Percentiles rank a stretch among this genome's conserved stretches.
phyloP scores from a whole-genome alignment of 1,284 basidiomycete genomes.

The Pseudozyma flocculosa region DNA sequence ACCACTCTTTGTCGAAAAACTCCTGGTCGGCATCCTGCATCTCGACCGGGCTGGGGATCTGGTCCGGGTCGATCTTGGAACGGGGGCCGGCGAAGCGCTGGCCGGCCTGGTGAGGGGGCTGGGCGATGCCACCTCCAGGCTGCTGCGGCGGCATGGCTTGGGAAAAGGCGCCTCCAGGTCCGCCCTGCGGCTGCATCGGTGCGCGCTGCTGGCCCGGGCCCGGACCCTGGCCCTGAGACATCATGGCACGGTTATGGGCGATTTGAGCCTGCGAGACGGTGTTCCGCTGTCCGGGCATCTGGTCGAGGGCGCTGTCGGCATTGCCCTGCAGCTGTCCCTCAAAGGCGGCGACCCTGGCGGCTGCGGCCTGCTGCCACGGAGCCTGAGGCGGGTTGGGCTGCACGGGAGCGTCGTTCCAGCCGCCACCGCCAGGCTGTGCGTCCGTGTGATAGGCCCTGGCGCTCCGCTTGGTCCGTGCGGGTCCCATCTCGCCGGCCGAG shows the following conservation, averaged over 20 bases:
- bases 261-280: constrained; percentile 46
- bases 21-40: constrained; percentile 79
- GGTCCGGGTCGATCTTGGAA: constrained; percentile 81
- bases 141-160: constrained; percentile 5
- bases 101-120: constrained; percentile 60
- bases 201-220: constrained; percentile 17
- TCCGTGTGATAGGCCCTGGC: constrained; percentile 58
- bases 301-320: constrained; percentile 49
- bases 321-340: constrained; percentile 21
- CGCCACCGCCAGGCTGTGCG: constrained; percentile 19
- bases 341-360: constrained; percentile 40
- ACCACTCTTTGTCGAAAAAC: constrained; percentile 75
- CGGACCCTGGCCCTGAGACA: constrained; percentile 10
- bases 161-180: constrained; percentile 5
- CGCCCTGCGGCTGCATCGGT: constrained; percentile 27
- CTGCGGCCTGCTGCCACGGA: constrained; percentile 52
- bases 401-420: constrained; percentile 50
- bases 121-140: constrained; percentile 30
- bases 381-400: constrained; percentile 46
- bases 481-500: constrained; percentile 18
- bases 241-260: constrained; percentile 46
- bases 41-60: constrained; percentile 88
- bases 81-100: constrained; percentile 64
- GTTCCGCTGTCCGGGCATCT: constrained; percentile 54
- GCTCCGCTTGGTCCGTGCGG: constrained; percentile 49